phyloP scores from a whole-genome alignment of 2,329 filamentous ascomycete species.

The Aspergillus sp. region DNA sequence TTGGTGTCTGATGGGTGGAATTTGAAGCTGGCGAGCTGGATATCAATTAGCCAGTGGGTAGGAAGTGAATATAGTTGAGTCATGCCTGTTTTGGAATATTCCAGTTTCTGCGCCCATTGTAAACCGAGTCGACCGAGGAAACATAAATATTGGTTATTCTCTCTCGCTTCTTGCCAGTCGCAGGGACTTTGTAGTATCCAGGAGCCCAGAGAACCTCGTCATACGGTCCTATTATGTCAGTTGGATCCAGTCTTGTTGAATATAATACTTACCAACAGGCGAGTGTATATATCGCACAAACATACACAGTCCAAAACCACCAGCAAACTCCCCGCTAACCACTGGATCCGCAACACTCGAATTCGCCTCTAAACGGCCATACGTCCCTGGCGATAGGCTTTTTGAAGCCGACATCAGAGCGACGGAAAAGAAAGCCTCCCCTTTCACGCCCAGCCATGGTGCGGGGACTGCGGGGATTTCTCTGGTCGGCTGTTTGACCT shows the following conservation, averaged over 20 bases:
- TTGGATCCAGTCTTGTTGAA: neutral
- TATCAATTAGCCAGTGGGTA: too few species aligned
- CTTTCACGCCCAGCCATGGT: neutral
- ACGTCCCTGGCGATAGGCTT: neutral
- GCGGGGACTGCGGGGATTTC: neutral
- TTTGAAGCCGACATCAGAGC: neutral
- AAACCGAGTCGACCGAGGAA: neutral
- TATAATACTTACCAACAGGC: neutral
- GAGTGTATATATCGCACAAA: neutral
- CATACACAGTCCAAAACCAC: neutral
- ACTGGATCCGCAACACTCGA: neutral
- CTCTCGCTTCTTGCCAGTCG: neutral
- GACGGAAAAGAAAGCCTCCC: neutral
- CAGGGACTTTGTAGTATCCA: neutral
- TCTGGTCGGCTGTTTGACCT: neutral
- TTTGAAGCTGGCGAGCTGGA: neutral
- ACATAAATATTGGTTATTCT: neutral
- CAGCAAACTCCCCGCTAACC: neutral
- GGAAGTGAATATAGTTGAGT: too few species aligned
- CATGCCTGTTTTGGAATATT: slow-evolving; percentile 1
- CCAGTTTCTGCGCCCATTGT: slow-evolving; percentile 1
- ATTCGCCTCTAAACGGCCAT: neutral
- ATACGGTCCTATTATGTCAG: neutral
- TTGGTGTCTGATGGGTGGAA: neutral
- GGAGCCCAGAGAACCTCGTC: slow-evolving; percentile 1